A percentile compares a stretch with the other conserved stretches of the same genome.
Evolutionary conservation across 495 filamentous ascomycete species (phyloP).

Genomic region (Xylona heveae): DNA sequence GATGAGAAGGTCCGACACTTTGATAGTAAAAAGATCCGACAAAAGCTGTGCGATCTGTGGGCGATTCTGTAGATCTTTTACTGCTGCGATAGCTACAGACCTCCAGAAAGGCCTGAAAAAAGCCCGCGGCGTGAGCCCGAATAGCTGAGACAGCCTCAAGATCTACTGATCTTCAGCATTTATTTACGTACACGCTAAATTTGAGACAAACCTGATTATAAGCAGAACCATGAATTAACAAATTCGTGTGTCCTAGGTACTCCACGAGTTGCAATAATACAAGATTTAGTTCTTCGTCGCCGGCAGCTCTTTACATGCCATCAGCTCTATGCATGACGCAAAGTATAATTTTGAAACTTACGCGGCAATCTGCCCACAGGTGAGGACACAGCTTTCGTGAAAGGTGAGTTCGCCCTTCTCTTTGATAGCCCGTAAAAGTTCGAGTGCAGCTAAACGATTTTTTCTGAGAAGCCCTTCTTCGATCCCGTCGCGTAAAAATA

Average conservation of each 20-base stretch:
- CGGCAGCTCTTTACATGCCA: conserved; percentile 24
- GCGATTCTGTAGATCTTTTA: conserved; percentile 56
- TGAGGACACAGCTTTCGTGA: conserved; percentile 69
- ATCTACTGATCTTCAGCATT: conserved; percentile 18
- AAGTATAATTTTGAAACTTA: conserved; percentile 16
- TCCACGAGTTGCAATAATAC: conserved; percentile 65
- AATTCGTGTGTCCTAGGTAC: conserved; percentile 68
- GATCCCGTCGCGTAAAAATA: conserved; percentile 35
- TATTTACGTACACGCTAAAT: not conserved
- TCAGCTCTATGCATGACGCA: conserved; percentile 3
- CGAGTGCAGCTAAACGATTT: conserved; percentile 47
- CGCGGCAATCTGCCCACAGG: conserved; percentile 62
- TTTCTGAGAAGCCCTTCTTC: conserved; percentile 24
- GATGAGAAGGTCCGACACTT: conserved; percentile 49
- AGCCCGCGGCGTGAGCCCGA: conserved; percentile 32
- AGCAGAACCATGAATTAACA: conserved; percentile 53
- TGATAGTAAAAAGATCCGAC: conserved; percentile 56
- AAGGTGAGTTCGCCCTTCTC: conserved; percentile 37
- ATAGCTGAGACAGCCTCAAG: conserved; percentile 39
- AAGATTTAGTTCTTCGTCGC: conserved; percentile 65
- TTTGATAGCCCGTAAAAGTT: conserved; percentile 46
- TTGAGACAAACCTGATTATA: conserved; percentile 48
- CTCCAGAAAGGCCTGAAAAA: conserved; percentile 76
- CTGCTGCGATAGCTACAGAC: conserved; percentile 53
- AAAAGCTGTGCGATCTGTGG: conserved; percentile 67